These are phyloP conservation scores for Nemophila menziesii DNA, from an alignment of 257 asterid species.

Conservation along the genomic window DNA sequence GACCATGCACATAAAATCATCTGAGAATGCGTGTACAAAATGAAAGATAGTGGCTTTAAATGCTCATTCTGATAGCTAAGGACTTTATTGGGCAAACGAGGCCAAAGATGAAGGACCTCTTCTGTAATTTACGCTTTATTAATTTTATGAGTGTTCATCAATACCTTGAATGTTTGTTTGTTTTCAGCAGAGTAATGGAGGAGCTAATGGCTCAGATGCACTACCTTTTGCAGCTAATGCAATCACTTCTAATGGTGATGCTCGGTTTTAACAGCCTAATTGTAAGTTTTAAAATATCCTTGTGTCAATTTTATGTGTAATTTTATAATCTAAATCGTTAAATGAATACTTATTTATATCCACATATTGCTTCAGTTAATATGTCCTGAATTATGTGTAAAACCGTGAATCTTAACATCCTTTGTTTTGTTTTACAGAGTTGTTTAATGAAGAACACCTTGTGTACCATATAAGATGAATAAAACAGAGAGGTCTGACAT, in stretches of 20 bases:
- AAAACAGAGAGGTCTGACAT: background rate
- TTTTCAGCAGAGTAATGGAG: conserved; percentile 40
- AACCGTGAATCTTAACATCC: background rate
- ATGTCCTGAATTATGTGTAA: background rate
- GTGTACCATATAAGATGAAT: background rate
- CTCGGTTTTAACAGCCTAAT: conserved; percentile 12
- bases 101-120: too few relatives aligned
- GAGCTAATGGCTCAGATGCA: conserved; percentile 29
- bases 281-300: background rate
- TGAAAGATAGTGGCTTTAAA: too few relatives aligned
- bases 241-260: conserved; percentile 27
- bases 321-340: too few relatives aligned
- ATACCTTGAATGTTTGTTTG: background rate
- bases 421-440: background rate
- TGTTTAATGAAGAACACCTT: background rate
- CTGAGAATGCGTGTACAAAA: too few relatives aligned
- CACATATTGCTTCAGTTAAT: too few relatives aligned
- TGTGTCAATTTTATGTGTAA: background rate
- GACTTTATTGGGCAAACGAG: too few relatives aligned
- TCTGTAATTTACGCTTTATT: too few relatives aligned
- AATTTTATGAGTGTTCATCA: background rate
- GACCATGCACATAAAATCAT: too few relatives aligned
- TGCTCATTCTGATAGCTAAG: too few relatives aligned
- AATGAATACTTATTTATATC: background rate
- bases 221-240: conserved; percentile 27